Evolutionary conservation across 805 yeast genomes (phyloP).

Genomic region (Kodamaea nitidulidarum): DNA sequence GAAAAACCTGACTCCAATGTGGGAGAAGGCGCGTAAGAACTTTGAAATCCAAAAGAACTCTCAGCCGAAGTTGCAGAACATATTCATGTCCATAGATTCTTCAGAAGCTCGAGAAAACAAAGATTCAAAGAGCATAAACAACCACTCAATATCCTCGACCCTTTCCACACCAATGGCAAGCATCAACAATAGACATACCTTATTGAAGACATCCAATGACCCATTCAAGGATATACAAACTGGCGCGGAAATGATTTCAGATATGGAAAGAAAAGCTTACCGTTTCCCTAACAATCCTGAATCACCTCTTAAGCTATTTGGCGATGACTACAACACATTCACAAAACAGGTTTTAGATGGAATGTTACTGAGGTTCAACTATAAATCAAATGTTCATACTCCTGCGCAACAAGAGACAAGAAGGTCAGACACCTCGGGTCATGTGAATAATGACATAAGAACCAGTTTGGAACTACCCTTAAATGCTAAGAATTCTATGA

Average conservation of each 20-base stretch:
- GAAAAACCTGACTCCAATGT: slow-evolving; percentile 26
- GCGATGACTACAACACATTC: slow-evolving; percentile 37
- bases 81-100: slow-evolving; percentile 24
- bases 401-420: slow-evolving; percentile 8
- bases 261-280: slow-evolving; percentile 17
- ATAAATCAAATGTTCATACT: slow-evolving; percentile 13
- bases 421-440: background rate
- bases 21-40: slow-evolving; percentile 31
- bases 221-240: slow-evolving; percentile 14
- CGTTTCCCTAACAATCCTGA: slow-evolving; percentile 25
- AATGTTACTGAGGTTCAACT: slow-evolving; percentile 21
- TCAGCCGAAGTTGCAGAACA: slow-evolving; percentile 28
- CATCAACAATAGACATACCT: slow-evolving; percentile 9
- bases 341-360: slow-evolving; percentile 33
- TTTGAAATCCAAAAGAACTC: slow-evolving; percentile 22
- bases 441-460: background rate
- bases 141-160: slow-evolving; percentile 29
- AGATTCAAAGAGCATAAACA: slow-evolving; percentile 10
- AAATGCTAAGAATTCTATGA: background rate
- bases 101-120: slow-evolving; percentile 6
- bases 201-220: slow-evolving; percentile 3
- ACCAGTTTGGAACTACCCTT: background rate
- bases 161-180: slow-evolving; percentile 37
- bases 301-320: slow-evolving; percentile 41
- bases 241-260: slow-evolving; percentile 22